Evolutionary conservation across 371 early-diverging fungal species (phyloP).

Genomic region (Amoeboaphelidium occidentale): DNA sequence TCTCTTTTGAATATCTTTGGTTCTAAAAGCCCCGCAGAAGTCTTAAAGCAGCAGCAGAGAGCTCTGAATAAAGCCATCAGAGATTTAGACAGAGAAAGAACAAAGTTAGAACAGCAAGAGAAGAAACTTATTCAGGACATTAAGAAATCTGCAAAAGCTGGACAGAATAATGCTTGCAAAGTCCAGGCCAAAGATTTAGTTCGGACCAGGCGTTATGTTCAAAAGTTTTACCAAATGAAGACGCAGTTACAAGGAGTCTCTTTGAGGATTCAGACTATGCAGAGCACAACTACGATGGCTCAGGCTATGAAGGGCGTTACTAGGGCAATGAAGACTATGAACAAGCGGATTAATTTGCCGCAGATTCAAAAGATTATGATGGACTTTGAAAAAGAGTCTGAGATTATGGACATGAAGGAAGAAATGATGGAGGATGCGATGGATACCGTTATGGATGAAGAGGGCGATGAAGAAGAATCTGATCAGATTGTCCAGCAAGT

Average conservation of each 20-base stretch:
- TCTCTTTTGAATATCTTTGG: neutral
- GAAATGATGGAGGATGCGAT: constrained; percentile 94
- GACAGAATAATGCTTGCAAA: constrained; percentile 68
- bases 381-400: constrained; percentile 83
- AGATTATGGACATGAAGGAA: constrained; percentile 94
- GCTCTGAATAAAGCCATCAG: constrained; percentile 62
- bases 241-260: constrained; percentile 81
- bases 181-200: constrained; percentile 94
- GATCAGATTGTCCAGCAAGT: constrained; percentile 74
- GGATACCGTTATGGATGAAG: constrained; percentile 82
- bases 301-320: constrained; percentile 87
- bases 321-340: constrained; percentile 89
- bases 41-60: constrained; percentile 72
- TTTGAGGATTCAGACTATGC: constrained; percentile 67
- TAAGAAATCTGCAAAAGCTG: constrained; percentile 65
- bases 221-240: constrained; percentile 86
- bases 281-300: constrained; percentile 84
- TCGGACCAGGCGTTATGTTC: constrained; percentile 65
- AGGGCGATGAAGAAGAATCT: constrained; percentile 35
- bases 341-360: constrained; percentile 71
- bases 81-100: constrained; percentile 74
- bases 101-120: constrained; percentile 72
- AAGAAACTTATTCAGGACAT: constrained; percentile 82
- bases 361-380: constrained; percentile 81
- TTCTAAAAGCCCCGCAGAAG: constrained; percentile 45